Evolutionary conservation across 257 asterid genomes (phyloP), one percentile per base, ranked within the genome.

Genomic region (Solanum lycopersicoides): DNA sequence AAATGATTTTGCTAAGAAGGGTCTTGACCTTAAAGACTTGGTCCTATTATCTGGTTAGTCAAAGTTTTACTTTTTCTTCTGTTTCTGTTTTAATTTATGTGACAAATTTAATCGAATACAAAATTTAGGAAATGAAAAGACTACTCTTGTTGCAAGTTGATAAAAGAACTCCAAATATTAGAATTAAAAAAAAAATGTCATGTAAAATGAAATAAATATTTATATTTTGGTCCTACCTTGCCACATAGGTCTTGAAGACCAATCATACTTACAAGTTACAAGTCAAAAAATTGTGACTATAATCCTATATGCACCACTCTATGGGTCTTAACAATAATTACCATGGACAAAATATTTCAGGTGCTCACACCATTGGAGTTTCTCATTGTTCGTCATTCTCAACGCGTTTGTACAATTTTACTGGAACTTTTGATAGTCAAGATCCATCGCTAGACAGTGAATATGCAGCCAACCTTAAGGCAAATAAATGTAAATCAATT

Each of bases 301-400:
- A 44, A 2, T 32, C 34, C 34, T 32, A 32, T 32, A 32, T 44
- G 50, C 50, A 44, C 50, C 50, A 44, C 50, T 44, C 50, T 16
- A 15, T 72, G 9, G 20, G 20, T 47, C 18, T 45, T 0, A 47
- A 13, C 53, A 12, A 45, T 45, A 45, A 1, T 45, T 45, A 45
- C 16, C 53, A 45, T 45, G 16, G 53, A 12, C 1, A 45, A 45
- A 13, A 47, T 42, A 3, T 68, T 68, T 30, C 73, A 95, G 98
- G 98, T 87, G 97, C 98, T 21, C 98, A 95, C 44, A 95, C 98
- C 2, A 93, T 95, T 21, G 98, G 98, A 13, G 45, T 93, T 13
- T 69, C 95, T 8, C 96, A 89, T 65, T 95, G 98, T 59, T 3
- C 94, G 1, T 88, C 98, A 44, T 91, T 95, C 53, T 25, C 91